Conservation (phyloP, 257 asterid genomes). For the Nicotiana tabacum region DNA sequence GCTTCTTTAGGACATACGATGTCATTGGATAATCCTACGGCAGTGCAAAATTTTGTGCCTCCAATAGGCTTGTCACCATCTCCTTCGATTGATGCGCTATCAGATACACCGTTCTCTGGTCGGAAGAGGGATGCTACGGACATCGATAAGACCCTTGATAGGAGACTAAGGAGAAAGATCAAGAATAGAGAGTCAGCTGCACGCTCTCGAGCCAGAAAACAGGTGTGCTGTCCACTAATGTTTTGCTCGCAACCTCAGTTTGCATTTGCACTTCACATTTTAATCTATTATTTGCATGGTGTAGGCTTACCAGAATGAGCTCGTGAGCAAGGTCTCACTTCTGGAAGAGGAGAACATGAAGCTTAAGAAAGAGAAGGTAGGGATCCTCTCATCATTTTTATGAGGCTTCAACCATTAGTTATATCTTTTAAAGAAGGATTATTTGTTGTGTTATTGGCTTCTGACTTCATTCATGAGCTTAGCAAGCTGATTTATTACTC, state of each 20-base stretch:
- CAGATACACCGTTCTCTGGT: constrained; percentile 55
- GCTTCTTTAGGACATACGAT: constrained; percentile 48
- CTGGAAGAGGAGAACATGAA: constrained; percentile 73
- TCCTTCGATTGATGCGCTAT: constrained; percentile 49
- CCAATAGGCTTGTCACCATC: constrained; percentile 55
- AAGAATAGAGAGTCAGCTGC: constrained; percentile 95
- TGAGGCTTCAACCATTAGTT: background rate
- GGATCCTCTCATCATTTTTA: background rate
- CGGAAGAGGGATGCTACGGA: constrained; percentile 51
- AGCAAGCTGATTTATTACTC: background rate
- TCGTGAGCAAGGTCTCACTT: constrained; percentile 69
- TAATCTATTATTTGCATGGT: background rate
- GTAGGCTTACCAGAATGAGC: constrained; percentile 86
- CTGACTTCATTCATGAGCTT: background rate
- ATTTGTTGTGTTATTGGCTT: background rate
- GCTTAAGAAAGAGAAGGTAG: constrained; percentile 72
- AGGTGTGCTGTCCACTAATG: constrained; percentile 39
- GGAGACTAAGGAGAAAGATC: constrained; percentile 77
- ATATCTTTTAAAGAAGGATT: background rate
- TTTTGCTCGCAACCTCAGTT: background rate
- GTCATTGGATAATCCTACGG: constrained; percentile 49
- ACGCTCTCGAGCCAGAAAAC: constrained; percentile 88
- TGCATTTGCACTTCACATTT: background rate
- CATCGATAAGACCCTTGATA: constrained; percentile 56
- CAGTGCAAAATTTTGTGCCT: constrained; percentile 36